Conservation (phyloP, 2,329 filamentous ascomycete species). For the Orbilia quercus region DNA sequence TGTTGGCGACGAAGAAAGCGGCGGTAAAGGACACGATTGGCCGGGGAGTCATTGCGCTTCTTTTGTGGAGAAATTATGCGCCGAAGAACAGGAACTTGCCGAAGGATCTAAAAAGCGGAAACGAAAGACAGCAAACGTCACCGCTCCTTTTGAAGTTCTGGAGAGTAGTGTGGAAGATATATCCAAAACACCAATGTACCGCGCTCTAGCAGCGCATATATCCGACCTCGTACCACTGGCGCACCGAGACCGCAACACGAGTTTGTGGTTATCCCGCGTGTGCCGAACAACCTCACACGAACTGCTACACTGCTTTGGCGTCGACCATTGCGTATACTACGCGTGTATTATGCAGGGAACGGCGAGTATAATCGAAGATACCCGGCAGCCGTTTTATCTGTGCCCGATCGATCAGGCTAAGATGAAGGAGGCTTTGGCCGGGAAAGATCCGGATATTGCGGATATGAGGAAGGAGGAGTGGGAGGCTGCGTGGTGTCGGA, state of each 20-base stretch:
- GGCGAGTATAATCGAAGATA: conserved; percentile 70
- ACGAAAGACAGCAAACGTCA: not conserved
- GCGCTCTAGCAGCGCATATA: conserved; percentile 51
- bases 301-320: conserved; percentile 74
- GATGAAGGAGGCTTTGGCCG: conserved; percentile 62
- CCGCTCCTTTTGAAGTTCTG: not conserved
- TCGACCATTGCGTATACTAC: conserved; percentile 75
- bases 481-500: conserved; percentile 33
- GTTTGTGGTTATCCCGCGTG: conserved; percentile 71
- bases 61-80: conserved; percentile 22
- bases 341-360: conserved; percentile 74
- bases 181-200: conserved; percentile 57
- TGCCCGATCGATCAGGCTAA: conserved; percentile 72
- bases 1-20: conserved; percentile 59
- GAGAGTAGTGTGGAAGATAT: not conserved
- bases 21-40: conserved; percentile 51
- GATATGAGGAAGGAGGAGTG: conserved; percentile 18
- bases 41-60: conserved; percentile 37
- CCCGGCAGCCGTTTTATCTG: conserved; percentile 72
- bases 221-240: conserved; percentile 41
- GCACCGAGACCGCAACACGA: conserved; percentile 56
- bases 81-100: conserved; percentile 55
- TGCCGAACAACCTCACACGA: conserved; percentile 73
- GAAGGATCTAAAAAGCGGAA: conserved; percentile 12
- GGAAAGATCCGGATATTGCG: conserved; percentile 9